Percentiles rank a stretch among this genome's conserved stretches.
phyloP scores from a whole-genome alignment of 208 protist genomes.

The Wallacemonas sp. region DNA sequence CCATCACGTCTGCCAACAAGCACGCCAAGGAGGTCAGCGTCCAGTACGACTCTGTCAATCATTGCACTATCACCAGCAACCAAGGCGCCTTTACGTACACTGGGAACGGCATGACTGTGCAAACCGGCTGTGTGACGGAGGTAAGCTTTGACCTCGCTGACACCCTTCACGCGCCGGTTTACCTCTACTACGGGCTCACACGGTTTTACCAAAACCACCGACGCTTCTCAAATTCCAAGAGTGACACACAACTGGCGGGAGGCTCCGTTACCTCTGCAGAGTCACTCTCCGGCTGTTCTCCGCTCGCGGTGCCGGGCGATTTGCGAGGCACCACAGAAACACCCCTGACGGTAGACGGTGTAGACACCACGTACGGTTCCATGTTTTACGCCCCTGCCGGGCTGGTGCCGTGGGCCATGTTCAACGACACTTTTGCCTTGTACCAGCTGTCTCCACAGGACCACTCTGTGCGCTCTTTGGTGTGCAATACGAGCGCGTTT shows the following conservation, averaged over 20 bases:
- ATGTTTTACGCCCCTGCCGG: slow-evolving; percentile 95
- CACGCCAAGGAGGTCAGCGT: slow-evolving; percentile 65
- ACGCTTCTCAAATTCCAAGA: slow-evolving; percentile 86
- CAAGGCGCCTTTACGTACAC: slow-evolving; percentile 47
- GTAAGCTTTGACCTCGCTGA: slow-evolving; percentile 57
- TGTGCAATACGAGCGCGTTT: slow-evolving; percentile 87
- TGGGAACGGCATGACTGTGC: slow-evolving; percentile 25
- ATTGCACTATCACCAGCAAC: slow-evolving; percentile 42
- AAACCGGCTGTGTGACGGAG: slow-evolving; percentile 59
- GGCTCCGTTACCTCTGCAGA: slow-evolving; percentile 11
- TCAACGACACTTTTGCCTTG: slow-evolving; percentile 95
- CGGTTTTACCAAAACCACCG: slow-evolving; percentile 99
- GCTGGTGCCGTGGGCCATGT: slow-evolving; percentile 96
- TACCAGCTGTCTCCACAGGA: slow-evolving; percentile 20
- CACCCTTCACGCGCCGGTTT: slow-evolving; percentile 90
- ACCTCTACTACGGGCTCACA: slow-evolving; percentile 97
- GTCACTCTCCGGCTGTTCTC: slow-evolving; percentile 35
- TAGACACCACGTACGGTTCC: slow-evolving; percentile 37
- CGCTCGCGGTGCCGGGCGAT: slow-evolving; percentile 62
- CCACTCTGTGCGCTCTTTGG: slow-evolving; percentile 8
- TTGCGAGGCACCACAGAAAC: slow-evolving; percentile 28
- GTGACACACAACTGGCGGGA: slow-evolving; percentile 75
- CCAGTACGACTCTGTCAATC: slow-evolving; percentile 70
- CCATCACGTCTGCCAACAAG: slow-evolving; percentile 71
- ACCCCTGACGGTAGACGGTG: slow-evolving; percentile 14